Evolutionary conservation across 805 yeast genomes (phyloP), one percentile per base, ranked within the genome.

Genomic region (Candida tammaniensis): DNA sequence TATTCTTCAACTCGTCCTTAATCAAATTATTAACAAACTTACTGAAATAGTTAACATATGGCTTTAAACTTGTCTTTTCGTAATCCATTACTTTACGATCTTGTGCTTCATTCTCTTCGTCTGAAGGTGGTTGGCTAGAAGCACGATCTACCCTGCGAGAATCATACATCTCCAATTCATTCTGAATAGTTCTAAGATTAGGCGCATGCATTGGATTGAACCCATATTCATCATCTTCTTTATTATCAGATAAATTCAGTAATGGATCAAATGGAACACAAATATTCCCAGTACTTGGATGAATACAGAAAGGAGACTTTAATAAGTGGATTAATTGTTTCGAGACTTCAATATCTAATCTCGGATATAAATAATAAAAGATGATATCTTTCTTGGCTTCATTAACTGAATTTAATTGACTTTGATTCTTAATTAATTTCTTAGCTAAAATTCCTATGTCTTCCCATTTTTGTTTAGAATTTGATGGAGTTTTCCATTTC

Each of bases 261-360:
- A 43, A 36, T 1, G 81, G 79, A 47, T 76, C 78, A 43, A 77
- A 82, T 0, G 98, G 96, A 6, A 93, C 96, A 75, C 98, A 93
- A 3, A 93, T 85, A 49, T 86, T 83, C 6, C 96, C 96, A 0
- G 98, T 93, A 2, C 87, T 81, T 2, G 98, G 98, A 57, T 93
- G 98, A 27, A 93, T 80, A 65, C 98, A 91, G 57, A 93, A 93
- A 12, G 98, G 98, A 1, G 97, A 85, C 55, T 93, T 93, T 49
- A 93, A 73, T 61, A 93, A 79, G 67, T 93, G 98, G 61, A 81
- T 86, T 51, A 89, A 70, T 55, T 85, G 93, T 46, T 82, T 75
- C 6, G 98, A 84, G 22, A 93, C 98, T 58, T 89, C 95, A 31
- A 85, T 80, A 74, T 93, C 98, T 42, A 93, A 70, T 50, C 96